These are phyloP conservation scores for Halteria grandinella DNA, from an alignment of 73 alveolate species.

Conservation along the genomic window DNA sequence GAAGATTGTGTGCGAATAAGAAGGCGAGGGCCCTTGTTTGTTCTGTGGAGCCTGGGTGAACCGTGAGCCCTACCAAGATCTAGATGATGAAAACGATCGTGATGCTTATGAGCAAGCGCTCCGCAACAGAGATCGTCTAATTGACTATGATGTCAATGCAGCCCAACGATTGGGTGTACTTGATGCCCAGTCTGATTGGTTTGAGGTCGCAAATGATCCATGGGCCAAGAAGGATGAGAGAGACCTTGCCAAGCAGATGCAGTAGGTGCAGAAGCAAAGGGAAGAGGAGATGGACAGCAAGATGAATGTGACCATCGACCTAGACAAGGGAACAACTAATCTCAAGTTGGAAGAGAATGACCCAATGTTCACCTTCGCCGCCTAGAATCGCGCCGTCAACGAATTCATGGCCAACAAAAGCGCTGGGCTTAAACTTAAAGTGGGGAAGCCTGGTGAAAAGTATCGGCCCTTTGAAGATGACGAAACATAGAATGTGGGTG, in stretches of 20 bases:
- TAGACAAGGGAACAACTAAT: slow-evolving; percentile 23
- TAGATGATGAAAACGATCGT: slow-evolving; percentile 15
- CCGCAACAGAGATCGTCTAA: slow-evolving; percentile 75
- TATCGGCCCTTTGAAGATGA: slow-evolving; percentile 26
- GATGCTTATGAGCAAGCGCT: slow-evolving; percentile 72
- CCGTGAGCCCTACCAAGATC: slow-evolving; percentile 49
- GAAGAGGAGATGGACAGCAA: slow-evolving; percentile 50
- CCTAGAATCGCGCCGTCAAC: slow-evolving; percentile 32
- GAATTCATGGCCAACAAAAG: background rate
- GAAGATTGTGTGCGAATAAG: slow-evolving; percentile 86
- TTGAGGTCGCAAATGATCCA: slow-evolving; percentile 85
- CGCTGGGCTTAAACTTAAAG: background rate
- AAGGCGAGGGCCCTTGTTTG: slow-evolving; percentile 93
- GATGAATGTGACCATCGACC: slow-evolving; percentile 44
- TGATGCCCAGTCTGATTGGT: slow-evolving; percentile 91
- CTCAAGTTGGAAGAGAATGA: slow-evolving; percentile 10
- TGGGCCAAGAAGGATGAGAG: slow-evolving; percentile 87
- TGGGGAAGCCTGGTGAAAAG: background rate
- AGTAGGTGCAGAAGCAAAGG: slow-evolving; percentile 68
- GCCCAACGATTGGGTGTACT: slow-evolving; percentile 73
- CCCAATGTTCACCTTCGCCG: background rate
- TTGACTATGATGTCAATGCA: slow-evolving; percentile 76
- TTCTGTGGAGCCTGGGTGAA: slow-evolving; percentile 88
- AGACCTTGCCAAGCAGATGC: slow-evolving; percentile 77
- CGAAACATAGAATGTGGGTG: background rate